These are phyloP conservation scores for Pichia sp. DNA, from an alignment of 1,139 yeast genomes.

Conservation along the genomic window DNA sequence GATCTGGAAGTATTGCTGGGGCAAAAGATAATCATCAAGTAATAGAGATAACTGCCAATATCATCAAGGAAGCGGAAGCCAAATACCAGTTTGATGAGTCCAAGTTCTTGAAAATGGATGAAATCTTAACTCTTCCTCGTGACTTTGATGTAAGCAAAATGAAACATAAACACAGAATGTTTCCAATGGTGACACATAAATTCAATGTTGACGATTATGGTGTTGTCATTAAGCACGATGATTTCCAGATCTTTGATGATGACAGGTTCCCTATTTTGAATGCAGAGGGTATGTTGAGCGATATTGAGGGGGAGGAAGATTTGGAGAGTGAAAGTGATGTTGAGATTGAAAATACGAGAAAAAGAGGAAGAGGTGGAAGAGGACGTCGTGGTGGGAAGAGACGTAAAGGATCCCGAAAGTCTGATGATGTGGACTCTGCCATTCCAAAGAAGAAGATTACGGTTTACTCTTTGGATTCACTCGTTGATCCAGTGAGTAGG, in stretches of 20 bases:
- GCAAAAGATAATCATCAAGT: neutral
- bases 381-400: conserved; percentile 10
- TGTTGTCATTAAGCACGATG: conserved; percentile 54
- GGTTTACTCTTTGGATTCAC: conserved; percentile 47
- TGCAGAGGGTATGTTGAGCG: conserved; percentile 21
- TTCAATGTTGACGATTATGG: conserved; percentile 82
- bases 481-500: conserved; percentile 42
- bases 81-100: conserved; percentile 10
- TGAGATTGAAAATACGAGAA: conserved; percentile 7
- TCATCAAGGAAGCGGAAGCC: conserved; percentile 9
- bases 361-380: conserved; percentile 22
- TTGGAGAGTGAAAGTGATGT: conserved; percentile 7
- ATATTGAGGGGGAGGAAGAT: conserved; percentile 6
- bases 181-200: conserved; percentile 58
- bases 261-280: conserved; percentile 29
- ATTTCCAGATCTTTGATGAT: conserved; percentile 52
- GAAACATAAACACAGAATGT: conserved; percentile 65
- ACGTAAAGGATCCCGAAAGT: conserved; percentile 7
- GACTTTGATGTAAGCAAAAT: conserved; percentile 63
- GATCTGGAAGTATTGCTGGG: too few species aligned
- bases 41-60: neutral
- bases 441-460: conserved; percentile 31
- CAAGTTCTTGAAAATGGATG: conserved; percentile 26
- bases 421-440: neutral
- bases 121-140: conserved; percentile 31